A percentile compares a stretch with the other conserved stretches of the same genome.
Conservation (phyloP, 495 filamentous ascomycete genomes). For the Penicillium atrosanguineum region DNA sequence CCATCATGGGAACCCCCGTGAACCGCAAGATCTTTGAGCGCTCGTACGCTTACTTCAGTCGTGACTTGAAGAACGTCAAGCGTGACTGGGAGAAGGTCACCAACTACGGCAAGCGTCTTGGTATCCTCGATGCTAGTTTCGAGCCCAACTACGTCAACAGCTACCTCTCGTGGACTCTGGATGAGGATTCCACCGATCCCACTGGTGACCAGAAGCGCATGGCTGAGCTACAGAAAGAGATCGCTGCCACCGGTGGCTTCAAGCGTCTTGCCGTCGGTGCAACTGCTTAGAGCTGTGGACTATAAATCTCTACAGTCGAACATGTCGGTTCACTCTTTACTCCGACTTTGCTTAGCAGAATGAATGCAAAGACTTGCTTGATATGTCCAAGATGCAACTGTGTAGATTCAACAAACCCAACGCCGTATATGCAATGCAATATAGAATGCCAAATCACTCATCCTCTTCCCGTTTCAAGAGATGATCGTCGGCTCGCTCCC, state of each 20-base stretch:
- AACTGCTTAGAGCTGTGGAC: conserved; percentile 22
- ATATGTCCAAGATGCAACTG: background rate
- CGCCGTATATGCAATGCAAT: background rate
- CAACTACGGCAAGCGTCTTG: conserved; percentile 63
- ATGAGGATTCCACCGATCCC: conserved; percentile 58
- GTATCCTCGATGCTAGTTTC: conserved; percentile 55
- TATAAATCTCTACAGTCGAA: background rate
- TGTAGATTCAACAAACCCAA: background rate
- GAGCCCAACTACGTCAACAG: conserved; percentile 66
- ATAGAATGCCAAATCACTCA: background rate
- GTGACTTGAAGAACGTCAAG: conserved; percentile 66
- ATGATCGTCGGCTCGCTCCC: conserved; percentile 1
- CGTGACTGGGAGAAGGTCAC: conserved; percentile 72
- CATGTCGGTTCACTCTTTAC: conserved; percentile 19
- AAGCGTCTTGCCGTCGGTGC: conserved; percentile 36
- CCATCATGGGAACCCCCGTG: conserved; percentile 60
- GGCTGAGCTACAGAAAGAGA: conserved; percentile 56
- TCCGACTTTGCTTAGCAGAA: background rate
- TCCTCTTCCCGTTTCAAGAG: background rate
- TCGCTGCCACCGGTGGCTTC: conserved; percentile 50
- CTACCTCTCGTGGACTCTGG: conserved; percentile 60
- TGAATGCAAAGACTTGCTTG: conserved; percentile 10
- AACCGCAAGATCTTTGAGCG: conserved; percentile 73
- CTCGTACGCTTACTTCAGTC: conserved; percentile 67
- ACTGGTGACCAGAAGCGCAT: conserved; percentile 66